Percentiles rank a stretch among this genome's conserved stretches.
Conservation (phyloP, 192 early-diverging fungal species). For the Coemansia sp. region DNA sequence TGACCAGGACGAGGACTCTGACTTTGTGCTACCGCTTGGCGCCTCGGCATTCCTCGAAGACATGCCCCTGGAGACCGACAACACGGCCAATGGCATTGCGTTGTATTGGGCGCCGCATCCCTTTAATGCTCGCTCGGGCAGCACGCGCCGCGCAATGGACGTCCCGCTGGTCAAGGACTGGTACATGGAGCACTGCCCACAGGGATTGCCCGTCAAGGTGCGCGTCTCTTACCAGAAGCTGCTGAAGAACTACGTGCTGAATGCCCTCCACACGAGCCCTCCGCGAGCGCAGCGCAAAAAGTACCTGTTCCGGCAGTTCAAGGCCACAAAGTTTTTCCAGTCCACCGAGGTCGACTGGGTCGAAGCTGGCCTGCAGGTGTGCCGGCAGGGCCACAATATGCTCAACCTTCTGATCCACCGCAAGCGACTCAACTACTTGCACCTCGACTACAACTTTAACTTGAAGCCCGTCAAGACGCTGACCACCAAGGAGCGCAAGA, state of each 20-base stretch:
- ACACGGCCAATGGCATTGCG: constrained; percentile 86
- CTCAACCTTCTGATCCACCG: constrained; percentile 97
- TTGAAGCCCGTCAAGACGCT: constrained; percentile 98
- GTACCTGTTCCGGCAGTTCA: constrained; percentile 92
- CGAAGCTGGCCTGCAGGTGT: constrained; percentile 97
- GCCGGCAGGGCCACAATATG: constrained; percentile 99
- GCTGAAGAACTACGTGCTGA: constrained; percentile 93
- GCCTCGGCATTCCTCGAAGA: constrained; percentile 79
- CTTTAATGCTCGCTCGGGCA: constrained; percentile 88
- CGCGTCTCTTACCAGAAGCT: constrained; percentile 98
- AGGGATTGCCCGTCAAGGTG: constrained; percentile 93
- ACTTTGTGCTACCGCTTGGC: constrained; percentile 76
- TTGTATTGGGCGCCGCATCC: constrained; percentile 99
- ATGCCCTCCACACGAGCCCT: constrained; percentile 79
- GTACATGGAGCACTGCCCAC: constrained; percentile 96
- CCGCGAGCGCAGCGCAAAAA: constrained; percentile 90
- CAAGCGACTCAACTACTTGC: constrained; percentile 97
- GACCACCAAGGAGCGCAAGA: constrained; percentile 99
- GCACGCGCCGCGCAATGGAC: constrained; percentile 87
- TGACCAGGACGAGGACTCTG: constrained; percentile 61
- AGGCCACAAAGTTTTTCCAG: constrained; percentile 98
- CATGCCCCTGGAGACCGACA: constrained; percentile 78
- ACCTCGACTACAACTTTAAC: constrained; percentile 99
- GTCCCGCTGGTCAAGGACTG: constrained; percentile 94
- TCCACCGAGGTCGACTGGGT: constrained; percentile 98